Base-by-base conservation (phyloP, 306 rosid species). In the Quercus aquifolioides region DNA sequence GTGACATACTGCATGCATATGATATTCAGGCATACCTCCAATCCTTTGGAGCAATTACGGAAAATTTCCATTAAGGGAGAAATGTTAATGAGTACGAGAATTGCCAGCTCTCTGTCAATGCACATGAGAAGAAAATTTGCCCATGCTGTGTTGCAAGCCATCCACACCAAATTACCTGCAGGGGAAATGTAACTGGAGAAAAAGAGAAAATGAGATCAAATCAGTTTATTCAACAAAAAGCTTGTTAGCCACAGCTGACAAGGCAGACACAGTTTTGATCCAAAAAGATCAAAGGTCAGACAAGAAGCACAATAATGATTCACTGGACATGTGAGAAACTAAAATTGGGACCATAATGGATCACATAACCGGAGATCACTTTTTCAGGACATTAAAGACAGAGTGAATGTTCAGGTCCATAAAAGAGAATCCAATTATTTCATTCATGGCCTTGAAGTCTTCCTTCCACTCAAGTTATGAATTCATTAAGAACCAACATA, bases 141-240 rank as follows among this genome's bases (percentile, higher is more conserved):
- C 72, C 52, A 68, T 8, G 72, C 52, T 35, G 51, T 68, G 72
- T 21, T 68, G 26, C 72, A 19, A 35, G 72, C 72, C 72, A 68
- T 35, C 72, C 46, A 31, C 6, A 31, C 71, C 52, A 33, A 35
- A 35, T 38, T 25, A 19, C 52, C 52, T 68, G 25, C 23, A 10
- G 51, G 72, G 5, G 23, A 33, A 35, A 19, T 3, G 17, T 33
- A 35, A 26, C 14, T 25, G 41, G n/a, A 15, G 35, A 26, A 10
- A 59, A 59, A 59, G 5, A 59, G 28, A 21, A 5, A 58, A 58
- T 9, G 17, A 59, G 65, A n/a, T 21, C 31, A 28, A 17, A 63
- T 23, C 38, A 14, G 69, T 28, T 21, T 23, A 28, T 14, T 28
- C 69, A 63, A 63, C 69, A 63, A 63, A 11, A 26, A 63, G 20